Conservation (phyloP, 73 alveolate species). For the Durusdinium trenchii region DNA sequence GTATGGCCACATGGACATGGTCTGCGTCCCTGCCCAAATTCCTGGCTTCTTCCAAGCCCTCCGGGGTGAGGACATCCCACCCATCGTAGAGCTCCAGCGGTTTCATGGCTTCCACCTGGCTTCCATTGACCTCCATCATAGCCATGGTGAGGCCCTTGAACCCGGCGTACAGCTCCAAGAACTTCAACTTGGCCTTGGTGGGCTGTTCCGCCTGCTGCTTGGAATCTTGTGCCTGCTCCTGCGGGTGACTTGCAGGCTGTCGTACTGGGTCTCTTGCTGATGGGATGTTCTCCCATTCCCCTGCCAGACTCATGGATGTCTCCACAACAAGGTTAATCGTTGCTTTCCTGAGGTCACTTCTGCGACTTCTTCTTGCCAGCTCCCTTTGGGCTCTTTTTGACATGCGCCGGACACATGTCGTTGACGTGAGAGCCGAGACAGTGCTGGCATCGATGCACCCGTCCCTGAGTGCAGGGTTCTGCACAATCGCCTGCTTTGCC, state of each 20-base stretch:
- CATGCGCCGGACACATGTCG: background rate
- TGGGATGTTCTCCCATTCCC: no score
- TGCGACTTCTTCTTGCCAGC: background rate
- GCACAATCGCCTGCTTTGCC: background rate
- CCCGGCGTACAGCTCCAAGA: slow-evolving; percentile 24
- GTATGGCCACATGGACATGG: background rate
- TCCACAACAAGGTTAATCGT: background rate
- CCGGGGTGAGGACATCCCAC: background rate
- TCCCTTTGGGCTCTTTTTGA: background rate
- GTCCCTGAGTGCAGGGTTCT: background rate
- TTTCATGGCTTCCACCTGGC: background rate
- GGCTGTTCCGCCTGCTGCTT: background rate
- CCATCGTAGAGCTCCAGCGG: background rate
- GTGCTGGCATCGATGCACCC: background rate
- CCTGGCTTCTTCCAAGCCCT: background rate
- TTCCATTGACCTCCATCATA: background rate
- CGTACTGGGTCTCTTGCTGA: no score
- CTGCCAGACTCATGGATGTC: background rate
- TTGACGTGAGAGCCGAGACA: slow-evolving; percentile 12
- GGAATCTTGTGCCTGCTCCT: no score
- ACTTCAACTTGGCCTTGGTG: background rate
- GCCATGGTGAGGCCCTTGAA: background rate
- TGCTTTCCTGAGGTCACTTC: background rate
- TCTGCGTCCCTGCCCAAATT: background rate
- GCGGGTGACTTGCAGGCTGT: no score